phyloP scores from a whole-genome alignment of 1,284 basidiomycete species.

The Sporisorium graminicola region DNA sequence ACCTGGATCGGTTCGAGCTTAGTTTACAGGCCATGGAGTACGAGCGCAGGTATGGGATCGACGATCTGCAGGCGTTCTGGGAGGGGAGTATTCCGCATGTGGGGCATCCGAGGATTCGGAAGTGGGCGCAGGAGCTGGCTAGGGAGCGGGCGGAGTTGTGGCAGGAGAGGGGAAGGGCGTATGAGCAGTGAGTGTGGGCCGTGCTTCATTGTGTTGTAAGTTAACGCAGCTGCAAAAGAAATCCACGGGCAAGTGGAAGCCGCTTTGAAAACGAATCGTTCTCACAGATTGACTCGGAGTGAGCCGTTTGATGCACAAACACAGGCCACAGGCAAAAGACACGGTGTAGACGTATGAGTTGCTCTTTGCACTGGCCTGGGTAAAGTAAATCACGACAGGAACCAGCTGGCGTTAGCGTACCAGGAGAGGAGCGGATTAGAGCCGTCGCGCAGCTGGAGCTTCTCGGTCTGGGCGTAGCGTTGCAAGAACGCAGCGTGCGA shows the following conservation, averaged over 20 bases:
- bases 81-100: conserved; percentile 50
- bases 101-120: conserved; percentile 47
- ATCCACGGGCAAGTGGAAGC: neutral
- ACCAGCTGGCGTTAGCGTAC: conserved; percentile 85
- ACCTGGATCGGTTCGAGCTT: conserved; percentile 94
- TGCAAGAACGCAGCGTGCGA: conserved; percentile 83
- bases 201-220: neutral
- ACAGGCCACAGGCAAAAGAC: too few relatives aligned
- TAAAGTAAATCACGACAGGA: too few relatives aligned
- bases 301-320: too few relatives aligned
- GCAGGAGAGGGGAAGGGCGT: conserved; percentile 36
- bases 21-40: conserved; percentile 77
- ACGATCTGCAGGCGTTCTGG: conserved; percentile 67
- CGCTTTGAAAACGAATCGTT: too few relatives aligned
- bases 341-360: too few relatives aligned
- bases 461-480: conserved; percentile 80
- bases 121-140: conserved; percentile 52
- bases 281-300: too few relatives aligned
- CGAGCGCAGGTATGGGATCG: conserved; percentile 55
- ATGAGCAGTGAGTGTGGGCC: conserved; percentile 22
- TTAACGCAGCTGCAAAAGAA: neutral
- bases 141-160: conserved; percentile 53
- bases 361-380: too few relatives aligned
- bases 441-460: conserved; percentile 79
- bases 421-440: conserved; percentile 88